phyloP scores from a whole-genome alignment of 805 yeast genomes.

The Pichia sporocuriosa region DNA sequence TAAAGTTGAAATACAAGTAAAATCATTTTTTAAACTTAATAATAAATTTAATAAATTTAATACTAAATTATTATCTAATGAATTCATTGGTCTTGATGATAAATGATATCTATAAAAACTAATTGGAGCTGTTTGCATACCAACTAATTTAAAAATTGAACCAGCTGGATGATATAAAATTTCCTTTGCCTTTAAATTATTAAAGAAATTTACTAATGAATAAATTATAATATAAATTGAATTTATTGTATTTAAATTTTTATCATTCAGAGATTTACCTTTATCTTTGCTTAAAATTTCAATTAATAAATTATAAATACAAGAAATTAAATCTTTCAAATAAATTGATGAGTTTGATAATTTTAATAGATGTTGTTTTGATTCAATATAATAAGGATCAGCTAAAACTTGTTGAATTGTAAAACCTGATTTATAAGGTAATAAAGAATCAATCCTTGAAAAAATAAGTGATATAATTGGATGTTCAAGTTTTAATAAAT shows the following conservation, averaged over 20 bases:
- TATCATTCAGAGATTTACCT: constrained; percentile 8
- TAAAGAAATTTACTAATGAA: constrained; percentile 19
- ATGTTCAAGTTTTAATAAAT: constrained; percentile 6
- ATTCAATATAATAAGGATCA: constrained; percentile 30
- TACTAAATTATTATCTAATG: not conserved
- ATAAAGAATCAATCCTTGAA: constrained; percentile 26
- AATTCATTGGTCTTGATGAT: not conserved
- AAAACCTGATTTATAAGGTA: constrained; percentile 34
- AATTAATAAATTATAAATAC: constrained; percentile 9
- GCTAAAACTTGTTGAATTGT: constrained; percentile 32
- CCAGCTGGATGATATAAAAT: not conserved
- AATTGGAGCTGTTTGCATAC: not conserved
- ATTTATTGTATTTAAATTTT: constrained; percentile 18
- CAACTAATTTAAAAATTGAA: not conserved
- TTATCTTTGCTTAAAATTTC: constrained; percentile 4
- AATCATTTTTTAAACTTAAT: constrained; percentile 6
- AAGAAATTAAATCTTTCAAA: constrained; percentile 27
- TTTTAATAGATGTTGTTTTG: constrained; percentile 29
- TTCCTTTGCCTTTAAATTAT: constrained; percentile 3
- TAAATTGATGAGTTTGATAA: constrained; percentile 23
- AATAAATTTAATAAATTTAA: constrained; percentile 4
- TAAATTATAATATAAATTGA: constrained; percentile 6
- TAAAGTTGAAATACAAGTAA: constrained; percentile 1
- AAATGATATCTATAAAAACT: not conserved
- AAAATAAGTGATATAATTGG: constrained; percentile 29